These are phyloP conservation scores for Vachellia collinsii DNA, from an alignment of 306 rosid genomes.

Conservation along the genomic window DNA sequence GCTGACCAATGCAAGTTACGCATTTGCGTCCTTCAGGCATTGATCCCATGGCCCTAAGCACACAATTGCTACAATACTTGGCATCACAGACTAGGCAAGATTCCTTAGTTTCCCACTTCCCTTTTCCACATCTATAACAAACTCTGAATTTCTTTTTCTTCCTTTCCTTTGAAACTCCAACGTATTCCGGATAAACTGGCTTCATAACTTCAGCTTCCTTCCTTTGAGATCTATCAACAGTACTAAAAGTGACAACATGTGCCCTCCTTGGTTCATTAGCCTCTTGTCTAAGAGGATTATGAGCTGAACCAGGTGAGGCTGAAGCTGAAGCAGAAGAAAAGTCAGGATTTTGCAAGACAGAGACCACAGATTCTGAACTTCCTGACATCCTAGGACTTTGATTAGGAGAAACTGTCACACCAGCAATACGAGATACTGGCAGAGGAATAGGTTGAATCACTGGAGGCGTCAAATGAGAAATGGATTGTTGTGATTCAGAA, in stretches of 20 bases:
- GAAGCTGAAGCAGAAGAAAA: constrained; percentile 90
- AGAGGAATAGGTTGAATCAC: constrained; percentile 77
- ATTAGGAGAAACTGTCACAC: constrained; percentile 67
- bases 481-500: constrained; percentile 62
- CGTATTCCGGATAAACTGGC: constrained; percentile 72
- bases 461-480: constrained; percentile 45
- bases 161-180: constrained; percentile 76
- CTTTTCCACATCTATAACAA: constrained; percentile 88
- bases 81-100: constrained; percentile 89
- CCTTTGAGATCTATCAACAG: constrained; percentile 64
- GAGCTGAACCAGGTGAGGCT: constrained; percentile 87
- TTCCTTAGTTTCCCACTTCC: constrained; percentile 98
- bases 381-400: constrained; percentile 83
- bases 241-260: constrained; percentile 84
- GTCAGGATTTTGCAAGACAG: constrained; percentile 86
- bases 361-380: constrained; percentile 92
- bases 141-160: constrained; percentile 81
- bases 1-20: constrained; percentile 84
- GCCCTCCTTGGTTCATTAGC: constrained; percentile 64
- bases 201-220: constrained; percentile 66
- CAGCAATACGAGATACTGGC: constrained; percentile 83
- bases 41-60: constrained; percentile 97
- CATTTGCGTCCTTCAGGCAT: constrained; percentile 99
- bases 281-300: constrained; percentile 61
- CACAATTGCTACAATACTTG: constrained; percentile 89